Evolutionary conservation across 495 filamentous ascomycete species (phyloP).

Genomic region (Articulospora tetracladia): DNA sequence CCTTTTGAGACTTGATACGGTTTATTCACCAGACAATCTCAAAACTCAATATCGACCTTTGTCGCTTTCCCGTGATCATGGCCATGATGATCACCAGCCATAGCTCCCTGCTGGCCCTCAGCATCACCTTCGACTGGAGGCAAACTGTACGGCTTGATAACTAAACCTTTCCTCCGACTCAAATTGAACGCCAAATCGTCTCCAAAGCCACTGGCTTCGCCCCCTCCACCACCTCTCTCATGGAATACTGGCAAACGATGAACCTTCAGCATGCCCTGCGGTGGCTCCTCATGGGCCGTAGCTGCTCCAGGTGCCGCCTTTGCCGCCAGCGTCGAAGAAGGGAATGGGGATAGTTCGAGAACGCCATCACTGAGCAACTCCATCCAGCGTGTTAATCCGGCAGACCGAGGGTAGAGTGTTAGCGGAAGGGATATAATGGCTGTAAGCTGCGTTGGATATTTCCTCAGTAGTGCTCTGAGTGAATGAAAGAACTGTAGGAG

Average conservation of each 20-base stretch:
- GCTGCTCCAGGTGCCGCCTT: conserved; percentile 40
- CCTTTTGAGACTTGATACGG: neutral
- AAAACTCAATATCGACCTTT: conserved; percentile 74
- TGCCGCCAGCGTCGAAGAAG: conserved; percentile 40
- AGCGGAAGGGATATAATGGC: conserved; percentile 76
- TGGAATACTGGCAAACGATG: conserved; percentile 80
- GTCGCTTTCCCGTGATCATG: conserved; percentile 41
- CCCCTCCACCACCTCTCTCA: conserved; percentile 80
- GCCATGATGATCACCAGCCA: conserved; percentile 12
- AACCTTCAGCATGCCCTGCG: conserved; percentile 81
- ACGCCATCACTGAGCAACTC: conserved; percentile 85
- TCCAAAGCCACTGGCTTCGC: conserved; percentile 59
- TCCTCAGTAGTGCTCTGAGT: conserved; percentile 68
- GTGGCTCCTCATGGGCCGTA: conserved; percentile 58
- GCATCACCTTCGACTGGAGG: conserved; percentile 83
- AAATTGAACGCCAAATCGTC: conserved; percentile 89
- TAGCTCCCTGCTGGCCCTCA: conserved; percentile 56
- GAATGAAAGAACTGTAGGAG: conserved; percentile 82
- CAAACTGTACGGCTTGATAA: conserved; percentile 84
- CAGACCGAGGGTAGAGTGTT: conserved; percentile 72
- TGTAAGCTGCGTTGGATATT: conserved; percentile 61
- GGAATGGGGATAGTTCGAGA: conserved; percentile 81
- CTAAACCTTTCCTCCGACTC: conserved; percentile 72
- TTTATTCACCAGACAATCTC: conserved; percentile 5
- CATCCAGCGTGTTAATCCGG: conserved; percentile 81